Base-by-base conservation (phyloP, 2,329 filamentous ascomycete species). In the Trichophyton simii region DNA sequence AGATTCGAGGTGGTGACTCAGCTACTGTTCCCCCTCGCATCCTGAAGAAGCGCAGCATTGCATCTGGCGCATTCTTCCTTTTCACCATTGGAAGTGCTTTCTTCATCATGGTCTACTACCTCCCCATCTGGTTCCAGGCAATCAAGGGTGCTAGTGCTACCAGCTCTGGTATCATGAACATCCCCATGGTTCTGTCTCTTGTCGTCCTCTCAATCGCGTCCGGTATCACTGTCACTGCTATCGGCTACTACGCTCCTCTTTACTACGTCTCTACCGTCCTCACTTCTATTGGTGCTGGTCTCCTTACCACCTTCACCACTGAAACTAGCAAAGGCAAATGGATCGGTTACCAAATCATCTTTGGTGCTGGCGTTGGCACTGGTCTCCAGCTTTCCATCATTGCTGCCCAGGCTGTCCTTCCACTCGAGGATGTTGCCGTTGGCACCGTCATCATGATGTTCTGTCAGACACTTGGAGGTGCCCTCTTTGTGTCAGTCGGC, bases 61-160 rank as follows among this genome's bases (percentile, higher is more conserved):
- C 61, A 3, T 59, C 38, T 3, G 60, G 58, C 2, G 42, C 61
- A 13, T 62, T 59, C 28, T 61, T 63, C n/a, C 44, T 55, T 15
- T 61, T 64, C 48, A 34, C 20, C 2, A 3, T 62, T 5, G 63
- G 63, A 18, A 25, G 57, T 18, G 60, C 62, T 9, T 58, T 63
- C 65, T 52, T 62, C 58, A 42, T 65, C 58, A 25, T 66, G 31
- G 8, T 65, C 60, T 61, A 67, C 25, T 71, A 70, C 57, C 41
- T 72, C 15, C 68, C 70, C 4, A 69, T 71, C 61, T 72, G 75
- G 66, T 78, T 78, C 67, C 77, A 79, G 66, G 73, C 75, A 36
- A 72, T 74, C 60, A 76, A 77, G 66, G 69, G 71, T 15, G 72
- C 72, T 2, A 70, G 69, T 1, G 73, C 77, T 9, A 70, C 73